Conservation (phyloP, 1,284 basidiomycete genomes). For the Pulchroboletus neoregius region DNA sequence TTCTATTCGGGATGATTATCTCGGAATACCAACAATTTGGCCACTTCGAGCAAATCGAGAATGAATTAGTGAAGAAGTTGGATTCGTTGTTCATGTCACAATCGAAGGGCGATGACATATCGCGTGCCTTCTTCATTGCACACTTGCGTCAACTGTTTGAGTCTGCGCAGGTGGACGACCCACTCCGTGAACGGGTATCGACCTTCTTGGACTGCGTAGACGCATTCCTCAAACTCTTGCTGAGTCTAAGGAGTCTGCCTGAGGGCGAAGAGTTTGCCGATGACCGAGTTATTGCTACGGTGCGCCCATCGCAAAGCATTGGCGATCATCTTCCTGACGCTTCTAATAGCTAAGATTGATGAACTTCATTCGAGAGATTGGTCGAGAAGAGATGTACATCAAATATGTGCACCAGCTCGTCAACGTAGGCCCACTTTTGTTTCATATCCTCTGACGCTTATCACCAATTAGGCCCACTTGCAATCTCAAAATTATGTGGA, state of each 20-base stretch:
- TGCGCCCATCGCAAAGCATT: constrained; percentile 25
- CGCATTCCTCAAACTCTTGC: constrained; percentile 89
- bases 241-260: constrained; percentile 89
- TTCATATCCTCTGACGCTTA: constrained; percentile 10
- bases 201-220: constrained; percentile 88
- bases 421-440: constrained; percentile 51
- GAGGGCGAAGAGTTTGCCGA: constrained; percentile 92
- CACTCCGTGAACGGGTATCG: constrained; percentile 74
- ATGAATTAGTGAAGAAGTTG: constrained; percentile 91
- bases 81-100: constrained; percentile 92
- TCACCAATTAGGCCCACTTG: constrained; percentile 62
- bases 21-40: constrained; percentile 83
- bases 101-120: constrained; percentile 86
- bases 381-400: constrained; percentile 86
- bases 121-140: constrained; percentile 90
- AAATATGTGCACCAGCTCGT: constrained; percentile 95
- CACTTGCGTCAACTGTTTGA: constrained; percentile 89
- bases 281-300: constrained; percentile 90
- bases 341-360: constrained; percentile 72
- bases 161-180: constrained; percentile 73
- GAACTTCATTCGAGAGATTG: constrained; percentile 86
- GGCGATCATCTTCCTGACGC: not conserved
- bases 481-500: constrained; percentile 88
- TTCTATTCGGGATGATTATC: constrained; percentile 94
- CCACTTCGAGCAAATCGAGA: constrained; percentile 85